A percentile compares a stretch with the other conserved stretches of the same genome.
phyloP scores from a whole-genome alignment of 345 rosid genomes.

The Euphorbia pulcherrima region DNA sequence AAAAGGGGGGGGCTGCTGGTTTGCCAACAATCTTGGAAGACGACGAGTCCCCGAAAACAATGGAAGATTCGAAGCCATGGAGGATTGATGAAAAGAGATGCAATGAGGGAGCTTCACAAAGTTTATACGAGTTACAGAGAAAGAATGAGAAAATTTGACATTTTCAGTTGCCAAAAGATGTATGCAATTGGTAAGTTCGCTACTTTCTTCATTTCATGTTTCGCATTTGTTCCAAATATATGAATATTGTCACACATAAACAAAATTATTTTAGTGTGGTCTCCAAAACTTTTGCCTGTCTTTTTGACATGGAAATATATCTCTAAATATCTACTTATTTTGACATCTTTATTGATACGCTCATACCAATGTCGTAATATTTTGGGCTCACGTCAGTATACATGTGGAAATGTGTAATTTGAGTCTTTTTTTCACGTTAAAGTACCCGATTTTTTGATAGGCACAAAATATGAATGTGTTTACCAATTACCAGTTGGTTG shows the following conservation, averaged over 20 bases:
- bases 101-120: constrained; percentile 75
- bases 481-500: no score
- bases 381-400: no score
- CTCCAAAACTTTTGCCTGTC: no score
- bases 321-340: no score
- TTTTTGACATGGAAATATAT: no score
- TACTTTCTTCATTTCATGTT: neutral
- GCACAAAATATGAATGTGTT: constrained; percentile 22
- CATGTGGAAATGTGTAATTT: no score
- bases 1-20: constrained; percentile 73
- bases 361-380: no score
- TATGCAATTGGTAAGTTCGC: constrained; percentile 70
- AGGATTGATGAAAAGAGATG: constrained; percentile 74
- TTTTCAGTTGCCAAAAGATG: constrained; percentile 88
- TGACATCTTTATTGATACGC: constrained; percentile 25
- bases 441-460: no score
- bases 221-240: neutral
- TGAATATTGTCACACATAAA: no score
- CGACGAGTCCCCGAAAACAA: constrained; percentile 63
- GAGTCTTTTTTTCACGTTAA: no score
- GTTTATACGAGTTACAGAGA: constrained; percentile 83
- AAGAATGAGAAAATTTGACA: constrained; percentile 83
- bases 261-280: no score
- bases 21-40: constrained; percentile 78
- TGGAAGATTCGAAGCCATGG: constrained; percentile 88